A percentile compares a stretch with the other conserved stretches of the same genome.
phyloP scores from a whole-genome alignment of 768 basidiomycete species.

The Mrakia gelida region DNA sequence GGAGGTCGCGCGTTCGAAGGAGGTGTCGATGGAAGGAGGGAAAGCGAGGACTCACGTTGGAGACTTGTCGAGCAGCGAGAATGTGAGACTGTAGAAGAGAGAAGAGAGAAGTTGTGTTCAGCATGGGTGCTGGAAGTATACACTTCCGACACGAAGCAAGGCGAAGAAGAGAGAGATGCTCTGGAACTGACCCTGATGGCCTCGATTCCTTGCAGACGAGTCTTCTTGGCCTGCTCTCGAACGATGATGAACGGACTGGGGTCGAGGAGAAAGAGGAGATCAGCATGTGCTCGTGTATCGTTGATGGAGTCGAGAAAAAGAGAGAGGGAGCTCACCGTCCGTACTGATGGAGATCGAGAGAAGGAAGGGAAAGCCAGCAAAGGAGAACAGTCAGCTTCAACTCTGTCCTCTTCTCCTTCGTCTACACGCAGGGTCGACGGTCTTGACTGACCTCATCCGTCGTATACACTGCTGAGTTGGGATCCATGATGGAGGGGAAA shows the following conservation, averaged over 20 bases:
- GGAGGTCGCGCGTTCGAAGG: neutral
- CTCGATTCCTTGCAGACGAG: conserved; percentile 82
- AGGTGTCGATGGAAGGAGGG: neutral
- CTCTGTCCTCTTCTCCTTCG: no score
- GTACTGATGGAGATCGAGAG: conserved; percentile 22
- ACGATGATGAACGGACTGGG: conserved; percentile 89
- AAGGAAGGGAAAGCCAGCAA: conserved; percentile 4
- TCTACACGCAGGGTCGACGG: no score
- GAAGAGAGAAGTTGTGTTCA: neutral
- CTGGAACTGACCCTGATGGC: conserved; percentile 83
- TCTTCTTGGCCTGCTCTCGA: conserved; percentile 87
- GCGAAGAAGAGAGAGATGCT: conserved; percentile 6
- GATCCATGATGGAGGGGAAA: conserved; percentile 34
- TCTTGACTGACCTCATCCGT: conserved; percentile 45
- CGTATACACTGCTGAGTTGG: conserved; percentile 46
- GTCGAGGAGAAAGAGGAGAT: neutral
- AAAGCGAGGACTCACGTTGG: conserved; percentile 25
- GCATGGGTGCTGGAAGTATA: neutral
- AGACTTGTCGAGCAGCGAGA: conserved; percentile 66
- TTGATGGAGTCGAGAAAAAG: no score
- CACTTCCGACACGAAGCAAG: no score
- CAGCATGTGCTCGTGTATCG: conserved; percentile 22
- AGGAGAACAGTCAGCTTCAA: neutral
- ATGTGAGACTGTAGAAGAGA: conserved; percentile 68
- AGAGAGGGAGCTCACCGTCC: conserved; percentile 26